Conservation (phyloP, 1,139 yeast genomes). For the Sugiyamaella castrensis region DNA sequence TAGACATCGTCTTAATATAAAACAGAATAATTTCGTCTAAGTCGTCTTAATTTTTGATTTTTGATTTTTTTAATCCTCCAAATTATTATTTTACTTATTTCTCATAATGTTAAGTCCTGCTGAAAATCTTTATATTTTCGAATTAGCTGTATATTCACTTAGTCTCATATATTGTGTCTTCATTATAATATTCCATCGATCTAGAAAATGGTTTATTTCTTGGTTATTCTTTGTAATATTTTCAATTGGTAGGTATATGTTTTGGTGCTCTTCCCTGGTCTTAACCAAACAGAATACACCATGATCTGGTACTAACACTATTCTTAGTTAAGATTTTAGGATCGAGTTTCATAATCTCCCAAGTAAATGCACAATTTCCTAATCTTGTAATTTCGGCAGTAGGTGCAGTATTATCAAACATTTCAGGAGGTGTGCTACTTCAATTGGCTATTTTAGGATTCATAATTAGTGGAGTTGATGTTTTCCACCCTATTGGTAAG, state of each 20-base stretch:
- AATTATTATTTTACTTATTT: not conserved
- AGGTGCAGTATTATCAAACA: conserved; percentile 5
- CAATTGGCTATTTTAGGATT: conserved; percentile 7
- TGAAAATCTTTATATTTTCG: conserved; percentile 5
- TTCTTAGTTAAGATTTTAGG: conserved; percentile 3
- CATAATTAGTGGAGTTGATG: conserved; percentile 1
- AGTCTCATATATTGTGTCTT: conserved; percentile 1
- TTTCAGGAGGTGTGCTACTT: not conserved
- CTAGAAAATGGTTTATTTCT: conserved; percentile 4
- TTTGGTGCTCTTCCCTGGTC: not conserved
- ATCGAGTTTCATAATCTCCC: conserved; percentile 4
- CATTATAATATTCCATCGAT: conserved; percentile 1
- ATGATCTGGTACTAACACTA: too few relatives aligned
- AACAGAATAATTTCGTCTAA: not conserved
- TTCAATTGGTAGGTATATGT: conserved; percentile 4
- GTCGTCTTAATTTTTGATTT: not conserved
- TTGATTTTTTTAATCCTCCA: not conserved
- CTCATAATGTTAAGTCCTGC: not conserved
- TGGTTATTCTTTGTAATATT: conserved; percentile 4
- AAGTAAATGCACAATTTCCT: not conserved
- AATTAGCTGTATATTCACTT: conserved; percentile 5
- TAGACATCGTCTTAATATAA: too few relatives aligned
- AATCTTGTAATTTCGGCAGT: conserved; percentile 1
- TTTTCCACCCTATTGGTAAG: not conserved
- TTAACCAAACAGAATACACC: not conserved